Conservation (phyloP, 106 monocot species). For the Alisma plantagoaquatica region DNA sequence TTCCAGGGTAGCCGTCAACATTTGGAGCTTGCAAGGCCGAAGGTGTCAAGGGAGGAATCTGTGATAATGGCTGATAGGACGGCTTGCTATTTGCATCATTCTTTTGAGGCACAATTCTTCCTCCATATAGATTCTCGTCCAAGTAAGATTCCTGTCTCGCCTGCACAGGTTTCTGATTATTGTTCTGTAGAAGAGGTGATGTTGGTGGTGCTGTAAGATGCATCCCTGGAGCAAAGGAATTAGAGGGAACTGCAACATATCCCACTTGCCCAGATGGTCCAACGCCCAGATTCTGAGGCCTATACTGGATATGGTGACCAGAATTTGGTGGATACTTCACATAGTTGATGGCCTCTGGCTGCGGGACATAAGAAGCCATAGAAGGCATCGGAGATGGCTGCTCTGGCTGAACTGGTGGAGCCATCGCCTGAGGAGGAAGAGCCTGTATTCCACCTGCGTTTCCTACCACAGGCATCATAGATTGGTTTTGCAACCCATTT, state of each 20-base stretch:
- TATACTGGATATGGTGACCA: conserved; percentile 19
- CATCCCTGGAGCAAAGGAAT: background rate
- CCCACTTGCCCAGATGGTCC: conserved; percentile 5
- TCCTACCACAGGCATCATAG: no score
- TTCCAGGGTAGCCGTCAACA: conserved; percentile 12
- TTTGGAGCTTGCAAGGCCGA: conserved; percentile 15
- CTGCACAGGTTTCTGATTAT: background rate
- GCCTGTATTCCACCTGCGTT: background rate
- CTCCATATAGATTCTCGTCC: background rate
- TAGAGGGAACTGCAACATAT: conserved; percentile 4
- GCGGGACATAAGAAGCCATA: conserved; percentile 8
- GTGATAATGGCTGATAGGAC: conserved; percentile 3
- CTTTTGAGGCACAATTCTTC: background rate
- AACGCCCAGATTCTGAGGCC: conserved; percentile 17
- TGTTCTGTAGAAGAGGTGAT: background rate
- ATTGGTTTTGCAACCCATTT: no score
- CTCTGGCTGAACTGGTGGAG: background rate
- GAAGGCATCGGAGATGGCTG: background rate
- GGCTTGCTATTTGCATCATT: background rate
- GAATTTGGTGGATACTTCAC: conserved; percentile 1
- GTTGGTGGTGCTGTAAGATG: background rate
- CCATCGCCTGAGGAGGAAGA: background rate
- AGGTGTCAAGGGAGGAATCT: conserved; percentile 25
- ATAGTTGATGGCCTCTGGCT: conserved; percentile 12
- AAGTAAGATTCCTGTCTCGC: conserved; percentile 1